phyloP scores from a whole-genome alignment of 805 yeast genomes.

The Sugiyamaella smithiae region DNA sequence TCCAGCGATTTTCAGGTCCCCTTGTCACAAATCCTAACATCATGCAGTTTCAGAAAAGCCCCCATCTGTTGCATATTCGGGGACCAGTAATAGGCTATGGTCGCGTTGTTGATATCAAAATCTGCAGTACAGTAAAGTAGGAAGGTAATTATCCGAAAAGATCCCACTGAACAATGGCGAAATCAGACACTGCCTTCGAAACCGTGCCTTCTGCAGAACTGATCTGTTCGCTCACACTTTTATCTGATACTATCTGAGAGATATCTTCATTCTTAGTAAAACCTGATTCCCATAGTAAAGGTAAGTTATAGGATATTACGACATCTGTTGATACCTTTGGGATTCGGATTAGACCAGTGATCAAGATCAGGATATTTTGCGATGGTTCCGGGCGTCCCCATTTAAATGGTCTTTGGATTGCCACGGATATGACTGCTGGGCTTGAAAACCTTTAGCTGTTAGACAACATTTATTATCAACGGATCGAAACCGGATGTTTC shows the following conservation, averaged over 20 bases:
- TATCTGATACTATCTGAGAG: neutral
- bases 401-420: slow-evolving; percentile 46
- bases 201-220: slow-evolving; percentile 22
- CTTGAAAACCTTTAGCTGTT: neutral
- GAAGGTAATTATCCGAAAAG: neutral
- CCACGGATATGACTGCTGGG: slow-evolving; percentile 26
- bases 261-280: neutral
- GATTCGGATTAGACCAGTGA: slow-evolving; percentile 58
- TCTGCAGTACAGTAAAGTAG: too few relatives aligned
- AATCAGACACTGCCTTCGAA: neutral
- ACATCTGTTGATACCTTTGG: slow-evolving; percentile 55
- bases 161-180: slow-evolving; percentile 5
- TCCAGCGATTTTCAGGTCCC: slow-evolving; percentile 5
- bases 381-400: slow-evolving; percentile 46
- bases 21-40: neutral
- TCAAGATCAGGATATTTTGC: slow-evolving; percentile 40
- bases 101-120: too few relatives aligned
- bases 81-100: neutral
- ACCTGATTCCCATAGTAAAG: slow-evolving; percentile 27
- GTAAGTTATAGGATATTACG: slow-evolving; percentile 57
- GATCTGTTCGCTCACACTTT: neutral
- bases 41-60: neutral
- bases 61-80: neutral
- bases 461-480: neutral
- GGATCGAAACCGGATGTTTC: too few relatives aligned